These are phyloP conservation scores for Ormosia emarginata DNA, from an alignment of 306 rosid genomes.

Conservation along the genomic window DNA sequence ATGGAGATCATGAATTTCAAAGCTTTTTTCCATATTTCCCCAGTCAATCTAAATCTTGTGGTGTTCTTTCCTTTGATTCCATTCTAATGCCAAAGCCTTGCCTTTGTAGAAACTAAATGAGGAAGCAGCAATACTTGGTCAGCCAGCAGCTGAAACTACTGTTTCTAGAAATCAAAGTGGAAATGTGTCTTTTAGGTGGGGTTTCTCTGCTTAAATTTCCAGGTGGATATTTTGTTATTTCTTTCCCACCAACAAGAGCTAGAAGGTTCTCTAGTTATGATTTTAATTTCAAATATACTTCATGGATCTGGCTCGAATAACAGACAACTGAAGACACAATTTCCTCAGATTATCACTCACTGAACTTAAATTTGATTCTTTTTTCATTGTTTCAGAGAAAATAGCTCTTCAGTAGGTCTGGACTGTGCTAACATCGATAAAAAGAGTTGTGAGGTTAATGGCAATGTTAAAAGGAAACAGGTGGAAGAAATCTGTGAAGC, in stretches of 20 bases:
- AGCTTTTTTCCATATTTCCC: neutral
- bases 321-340: neutral
- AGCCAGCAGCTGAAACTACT: constrained; percentile 44
- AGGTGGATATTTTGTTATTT: neutral
- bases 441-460: constrained; percentile 21
- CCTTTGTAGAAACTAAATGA: constrained; percentile 72
- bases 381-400: constrained; percentile 40
- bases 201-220: neutral
- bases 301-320: neutral
- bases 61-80: neutral
- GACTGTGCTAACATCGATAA: constrained; percentile 32
- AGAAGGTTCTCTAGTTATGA: neutral
- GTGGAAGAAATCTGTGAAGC: constrained; percentile 34
- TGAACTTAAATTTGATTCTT: neutral
- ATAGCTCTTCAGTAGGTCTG: constrained; percentile 33
- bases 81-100: constrained; percentile 33
- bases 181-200: constrained; percentile 50
- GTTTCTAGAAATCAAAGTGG: constrained; percentile 45
- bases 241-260: neutral
- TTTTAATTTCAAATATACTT: neutral
- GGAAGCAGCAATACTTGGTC: constrained; percentile 44
- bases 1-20: constrained; percentile 25
- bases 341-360: neutral
- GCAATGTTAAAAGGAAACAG: constrained; percentile 56
- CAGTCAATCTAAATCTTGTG: neutral